Conservation (phyloP, 2,329 filamentous ascomycete species). For the Zymoseptoria crescenta region DNA sequence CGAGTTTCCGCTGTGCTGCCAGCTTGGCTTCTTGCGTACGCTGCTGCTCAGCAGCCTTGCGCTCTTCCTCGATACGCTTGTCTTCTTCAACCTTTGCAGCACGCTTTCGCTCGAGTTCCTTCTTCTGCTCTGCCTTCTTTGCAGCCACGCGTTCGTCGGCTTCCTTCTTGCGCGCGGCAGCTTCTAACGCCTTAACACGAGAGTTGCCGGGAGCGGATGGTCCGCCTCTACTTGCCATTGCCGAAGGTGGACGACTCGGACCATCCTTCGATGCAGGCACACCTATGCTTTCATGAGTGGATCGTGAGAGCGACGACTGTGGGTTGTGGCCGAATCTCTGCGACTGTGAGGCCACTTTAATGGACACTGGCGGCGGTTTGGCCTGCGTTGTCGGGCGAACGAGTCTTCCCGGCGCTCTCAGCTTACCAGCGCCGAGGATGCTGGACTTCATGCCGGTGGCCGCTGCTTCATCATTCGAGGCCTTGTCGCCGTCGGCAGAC, state of each 20-base stretch:
- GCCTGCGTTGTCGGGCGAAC: constrained; percentile 43
- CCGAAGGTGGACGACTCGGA: constrained; percentile 31
- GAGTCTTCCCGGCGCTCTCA: constrained; percentile 29
- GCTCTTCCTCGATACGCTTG: constrained; percentile 20
- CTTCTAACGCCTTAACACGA: constrained; percentile 51
- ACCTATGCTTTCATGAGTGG: constrained; percentile 21
- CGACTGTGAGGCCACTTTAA: constrained; percentile 51
- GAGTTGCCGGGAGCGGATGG: constrained; percentile 53
- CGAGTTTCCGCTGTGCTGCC: constrained; percentile 31
- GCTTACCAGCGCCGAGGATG: constrained; percentile 33
- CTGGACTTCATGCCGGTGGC: constrained; percentile 48
- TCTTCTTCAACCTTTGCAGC: constrained; percentile 53
- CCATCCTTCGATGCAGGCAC: constrained; percentile 21
- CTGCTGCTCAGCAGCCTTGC: constrained; percentile 33
- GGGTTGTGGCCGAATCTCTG: constrained; percentile 27
- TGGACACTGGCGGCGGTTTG: constrained; percentile 66
- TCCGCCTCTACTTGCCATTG: constrained; percentile 60
- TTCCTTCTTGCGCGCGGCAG: constrained; percentile 75
- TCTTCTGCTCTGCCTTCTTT: constrained; percentile 72
- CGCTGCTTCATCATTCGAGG: constrained; percentile 46
- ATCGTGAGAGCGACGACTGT: constrained; percentile 18
- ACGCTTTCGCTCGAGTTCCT: constrained; percentile 70
- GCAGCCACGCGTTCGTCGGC: constrained; percentile 73
- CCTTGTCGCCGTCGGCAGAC: constrained; percentile 31
- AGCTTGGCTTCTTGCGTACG: constrained; percentile 30